Percentiles rank a stretch among this genome's conserved stretches.
Evolutionary conservation across 2,329 filamentous ascomycete species (phyloP).

Genomic region (Venturia oleaginea): DNA sequence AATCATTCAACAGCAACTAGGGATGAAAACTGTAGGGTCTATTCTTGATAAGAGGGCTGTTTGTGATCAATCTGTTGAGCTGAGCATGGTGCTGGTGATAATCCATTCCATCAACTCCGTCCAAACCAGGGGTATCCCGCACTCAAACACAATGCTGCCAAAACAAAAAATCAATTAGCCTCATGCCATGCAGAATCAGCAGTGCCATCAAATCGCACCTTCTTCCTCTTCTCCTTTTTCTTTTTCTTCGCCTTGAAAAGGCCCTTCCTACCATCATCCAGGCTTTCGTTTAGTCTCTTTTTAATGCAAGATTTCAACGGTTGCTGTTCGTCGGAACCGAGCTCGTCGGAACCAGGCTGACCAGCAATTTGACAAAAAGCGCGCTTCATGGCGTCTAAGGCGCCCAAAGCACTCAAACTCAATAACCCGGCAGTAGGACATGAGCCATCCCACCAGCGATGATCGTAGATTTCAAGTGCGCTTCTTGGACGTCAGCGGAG

Average conservation of each 20-base stretch:
- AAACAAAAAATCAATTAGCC: neutral
- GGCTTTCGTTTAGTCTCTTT: neutral
- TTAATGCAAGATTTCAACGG: neutral
- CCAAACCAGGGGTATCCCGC: slow-evolving; percentile 2
- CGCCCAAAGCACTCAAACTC: neutral
- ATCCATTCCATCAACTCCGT: neutral
- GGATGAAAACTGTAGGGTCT: neutral
- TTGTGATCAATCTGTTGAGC: neutral
- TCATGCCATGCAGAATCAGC: neutral
- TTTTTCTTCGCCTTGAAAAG: neutral
- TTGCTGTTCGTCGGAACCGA: neutral
- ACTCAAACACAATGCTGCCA: neutral
- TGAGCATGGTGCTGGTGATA: neutral
- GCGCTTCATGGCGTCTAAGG: neutral
- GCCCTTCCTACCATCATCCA: neutral
- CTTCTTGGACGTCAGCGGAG: neutral
- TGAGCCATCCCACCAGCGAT: neutral
- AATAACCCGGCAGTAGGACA: neutral
- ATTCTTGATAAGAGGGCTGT: neutral
- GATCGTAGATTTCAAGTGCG: neutral
- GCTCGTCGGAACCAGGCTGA: neutral
- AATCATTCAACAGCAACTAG: neutral
- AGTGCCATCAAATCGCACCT: slow-evolving; percentile 1
- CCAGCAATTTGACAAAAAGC: neutral
- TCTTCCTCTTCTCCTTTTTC: neutral